Conservation (phyloP, 202 grass and related monocot genomes). For the Setaria viridis region DNA sequence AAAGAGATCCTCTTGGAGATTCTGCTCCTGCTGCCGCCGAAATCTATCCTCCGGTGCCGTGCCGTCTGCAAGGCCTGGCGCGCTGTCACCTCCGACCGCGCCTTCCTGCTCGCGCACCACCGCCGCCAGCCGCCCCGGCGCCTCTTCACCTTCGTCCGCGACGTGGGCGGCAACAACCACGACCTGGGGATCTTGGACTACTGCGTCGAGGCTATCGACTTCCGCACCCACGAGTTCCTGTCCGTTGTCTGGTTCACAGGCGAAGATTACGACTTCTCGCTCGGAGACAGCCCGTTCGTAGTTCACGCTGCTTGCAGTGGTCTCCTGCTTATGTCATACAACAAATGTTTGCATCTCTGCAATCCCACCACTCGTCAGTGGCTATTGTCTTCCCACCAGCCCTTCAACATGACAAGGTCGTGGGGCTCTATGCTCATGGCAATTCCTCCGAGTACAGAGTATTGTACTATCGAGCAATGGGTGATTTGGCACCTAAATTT, state of each 20-base stretch:
- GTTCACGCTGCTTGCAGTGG: constrained; percentile 36
- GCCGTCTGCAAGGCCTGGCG: constrained; percentile 38
- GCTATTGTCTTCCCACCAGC: background rate
- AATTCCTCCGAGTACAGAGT: constrained; percentile 30
- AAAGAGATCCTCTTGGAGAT: constrained; percentile 30
- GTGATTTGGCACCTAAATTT: background rate
- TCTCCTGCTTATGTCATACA: constrained; percentile 35
- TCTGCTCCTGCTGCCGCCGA: constrained; percentile 29
- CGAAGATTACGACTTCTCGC: background rate
- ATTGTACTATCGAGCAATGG: background rate
- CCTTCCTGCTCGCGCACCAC: constrained; percentile 37
- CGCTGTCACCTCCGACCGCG: background rate
- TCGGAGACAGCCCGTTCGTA: background rate
- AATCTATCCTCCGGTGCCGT: constrained; percentile 17
- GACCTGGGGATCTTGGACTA: background rate
- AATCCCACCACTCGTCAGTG: constrained; percentile 43
- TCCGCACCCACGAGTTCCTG: background rate
- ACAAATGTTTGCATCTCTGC: constrained; percentile 11
- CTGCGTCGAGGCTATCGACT: constrained; percentile 19
- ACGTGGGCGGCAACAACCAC: background rate
- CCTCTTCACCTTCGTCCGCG: constrained; percentile 17
- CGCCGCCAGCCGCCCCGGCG: constrained; percentile 12
- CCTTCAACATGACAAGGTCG: background rate
- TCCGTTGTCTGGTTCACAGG: constrained; percentile 26
- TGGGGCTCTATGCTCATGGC: constrained; percentile 16